phyloP scores from a whole-genome alignment of 2,329 filamentous ascomycete genomes.

The Trichophyton benhamiae region DNA sequence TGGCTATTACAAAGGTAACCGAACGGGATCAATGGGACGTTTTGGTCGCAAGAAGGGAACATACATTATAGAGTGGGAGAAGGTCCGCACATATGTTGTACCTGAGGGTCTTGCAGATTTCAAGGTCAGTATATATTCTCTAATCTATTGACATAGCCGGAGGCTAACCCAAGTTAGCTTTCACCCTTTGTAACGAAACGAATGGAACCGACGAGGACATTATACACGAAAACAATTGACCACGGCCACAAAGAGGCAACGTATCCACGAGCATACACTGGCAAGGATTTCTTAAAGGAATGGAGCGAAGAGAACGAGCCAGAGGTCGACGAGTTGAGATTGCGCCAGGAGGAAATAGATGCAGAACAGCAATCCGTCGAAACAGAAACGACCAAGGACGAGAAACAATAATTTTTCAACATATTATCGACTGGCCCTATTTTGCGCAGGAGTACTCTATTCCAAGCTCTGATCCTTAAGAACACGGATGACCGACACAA shows the following conservation, averaged over 20 bases:
- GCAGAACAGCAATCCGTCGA: background rate
- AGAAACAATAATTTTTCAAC: background rate
- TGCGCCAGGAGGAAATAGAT: slow-evolving; percentile 8
- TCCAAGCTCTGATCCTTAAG: background rate
- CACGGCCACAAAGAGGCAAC: slow-evolving; percentile 6
- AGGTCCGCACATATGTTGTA: slow-evolving; percentile 82
- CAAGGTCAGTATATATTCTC: slow-evolving; percentile 43
- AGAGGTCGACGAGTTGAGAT: slow-evolving; percentile 18
- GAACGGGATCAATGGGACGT: slow-evolving; percentile 76
- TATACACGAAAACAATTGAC: slow-evolving; percentile 23
- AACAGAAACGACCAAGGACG: background rate
- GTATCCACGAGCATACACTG: slow-evolving; percentile 20
- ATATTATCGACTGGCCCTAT: background rate
- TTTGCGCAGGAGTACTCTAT: background rate
- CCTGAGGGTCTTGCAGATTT: slow-evolving; percentile 57
- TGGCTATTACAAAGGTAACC: slow-evolving; percentile 94
- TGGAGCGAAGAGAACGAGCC: slow-evolving; percentile 27
- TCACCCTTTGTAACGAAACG: slow-evolving; percentile 36
- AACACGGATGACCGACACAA: background rate
- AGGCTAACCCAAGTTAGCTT: slow-evolving; percentile 21
- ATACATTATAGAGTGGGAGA: slow-evolving; percentile 71
- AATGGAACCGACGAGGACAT: slow-evolving; percentile 27
- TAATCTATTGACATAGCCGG: background rate
- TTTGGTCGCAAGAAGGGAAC: slow-evolving; percentile 45
- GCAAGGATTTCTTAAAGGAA: slow-evolving; percentile 28